Conservation (phyloP, 2,329 filamentous ascomycete species). For the Venturia asperata region DNA sequence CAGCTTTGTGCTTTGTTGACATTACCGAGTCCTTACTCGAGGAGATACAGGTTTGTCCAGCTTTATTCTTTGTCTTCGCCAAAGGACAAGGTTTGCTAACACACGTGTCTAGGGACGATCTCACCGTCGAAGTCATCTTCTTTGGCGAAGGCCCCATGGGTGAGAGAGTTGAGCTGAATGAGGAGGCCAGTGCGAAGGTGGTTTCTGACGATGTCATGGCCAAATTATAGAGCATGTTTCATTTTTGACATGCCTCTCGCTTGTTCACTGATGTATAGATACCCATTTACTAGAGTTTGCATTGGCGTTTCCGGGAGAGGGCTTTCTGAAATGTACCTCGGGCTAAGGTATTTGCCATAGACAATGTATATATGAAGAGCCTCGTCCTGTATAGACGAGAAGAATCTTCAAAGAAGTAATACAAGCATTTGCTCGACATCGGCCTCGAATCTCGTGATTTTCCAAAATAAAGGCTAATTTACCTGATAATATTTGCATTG, state of each 20-base stretch:
- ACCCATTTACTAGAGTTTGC: neutral
- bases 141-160: constrained; percentile 67
- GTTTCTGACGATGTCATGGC: constrained; percentile 20
- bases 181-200: constrained; percentile 68
- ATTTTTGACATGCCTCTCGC: neutral
- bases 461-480: too few species aligned
- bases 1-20: constrained; percentile 90
- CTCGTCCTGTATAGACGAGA: too few species aligned
- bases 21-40: constrained; percentile 80
- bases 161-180: constrained; percentile 74
- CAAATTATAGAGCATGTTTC: constrained; percentile 8
- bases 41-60: constrained; percentile 71
- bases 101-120: constrained; percentile 62
- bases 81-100: constrained; percentile 1
- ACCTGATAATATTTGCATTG: too few species aligned
- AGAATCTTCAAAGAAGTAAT: too few species aligned
- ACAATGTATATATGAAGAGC: neutral
- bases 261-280: constrained; percentile 5
- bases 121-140: constrained; percentile 98
- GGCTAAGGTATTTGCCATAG: neutral
- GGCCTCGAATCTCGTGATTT: too few species aligned
- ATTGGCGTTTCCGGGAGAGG: neutral
- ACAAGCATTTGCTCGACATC: too few species aligned
- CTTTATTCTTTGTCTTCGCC: neutral
- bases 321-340: neutral